Evolutionary conservation across 225 moss, liverwort and hornwort species (phyloP).

Genomic region (Asterella californica): DNA sequence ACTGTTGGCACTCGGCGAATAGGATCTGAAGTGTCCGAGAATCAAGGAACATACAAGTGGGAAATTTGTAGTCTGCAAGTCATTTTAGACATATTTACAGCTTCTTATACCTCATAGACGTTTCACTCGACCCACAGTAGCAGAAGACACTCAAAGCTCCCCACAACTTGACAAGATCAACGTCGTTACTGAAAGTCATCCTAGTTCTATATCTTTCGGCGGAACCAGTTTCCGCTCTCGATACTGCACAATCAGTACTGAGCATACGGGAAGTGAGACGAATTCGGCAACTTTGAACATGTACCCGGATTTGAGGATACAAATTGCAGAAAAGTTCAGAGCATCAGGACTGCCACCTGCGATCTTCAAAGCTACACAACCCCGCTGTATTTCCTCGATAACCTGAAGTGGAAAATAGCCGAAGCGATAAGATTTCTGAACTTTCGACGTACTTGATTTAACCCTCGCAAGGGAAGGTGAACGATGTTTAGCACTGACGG

Average conservation of each 20-base stretch:
- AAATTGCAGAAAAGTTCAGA: constrained; percentile 21
- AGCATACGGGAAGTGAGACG: not conserved
- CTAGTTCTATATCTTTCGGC: not conserved
- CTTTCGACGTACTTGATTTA: not conserved
- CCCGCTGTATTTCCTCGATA: constrained; percentile 17
- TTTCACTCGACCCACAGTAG: not conserved
- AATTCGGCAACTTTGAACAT: not conserved
- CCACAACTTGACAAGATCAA: not conserved
- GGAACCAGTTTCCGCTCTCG: not conserved
- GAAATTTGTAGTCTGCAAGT: not conserved
- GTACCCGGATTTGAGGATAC: constrained; percentile 16
- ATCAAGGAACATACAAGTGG: not conserved
- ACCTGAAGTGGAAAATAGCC: constrained; percentile 13
- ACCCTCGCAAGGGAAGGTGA: not conserved
- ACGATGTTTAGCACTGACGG: not conserved
- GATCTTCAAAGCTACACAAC: constrained; percentile 17
- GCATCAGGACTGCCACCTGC: constrained; percentile 20
- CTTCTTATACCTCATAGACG: not conserved
- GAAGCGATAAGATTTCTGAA: not conserved
- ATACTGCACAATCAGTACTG: not conserved
- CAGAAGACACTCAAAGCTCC: not conserved
- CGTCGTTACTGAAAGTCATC: not conserved
- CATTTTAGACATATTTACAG: not conserved
- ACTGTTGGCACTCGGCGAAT: constrained; percentile 21
- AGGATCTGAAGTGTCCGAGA: not conserved